Evolutionary conservation across 2,329 filamentous ascomycete species (phyloP).

Genomic region (Sclerotinia trifoliorum): DNA sequence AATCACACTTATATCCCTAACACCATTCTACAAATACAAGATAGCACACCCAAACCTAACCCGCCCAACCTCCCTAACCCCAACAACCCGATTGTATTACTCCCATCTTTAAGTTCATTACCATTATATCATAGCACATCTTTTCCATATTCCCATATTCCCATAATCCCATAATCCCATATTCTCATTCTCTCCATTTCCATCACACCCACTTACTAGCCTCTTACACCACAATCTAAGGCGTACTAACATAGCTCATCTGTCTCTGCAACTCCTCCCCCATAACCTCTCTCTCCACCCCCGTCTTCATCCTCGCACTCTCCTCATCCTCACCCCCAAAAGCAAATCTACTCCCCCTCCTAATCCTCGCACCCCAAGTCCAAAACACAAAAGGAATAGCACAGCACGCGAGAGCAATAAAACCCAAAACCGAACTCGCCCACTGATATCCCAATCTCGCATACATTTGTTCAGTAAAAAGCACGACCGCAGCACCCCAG

Average conservation of each 20-base stretch:
- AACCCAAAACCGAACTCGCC: constrained; percentile 71
- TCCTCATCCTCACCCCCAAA: constrained; percentile 60
- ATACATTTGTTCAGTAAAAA: constrained; percentile 85
- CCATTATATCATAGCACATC: not conserved
- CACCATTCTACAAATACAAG: not conserved
- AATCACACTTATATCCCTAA: not conserved
- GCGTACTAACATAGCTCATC: constrained; percentile 34
- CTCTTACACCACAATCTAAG: constrained; percentile 16
- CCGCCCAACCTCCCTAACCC: too few species aligned
- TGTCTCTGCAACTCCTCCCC: constrained; percentile 33
- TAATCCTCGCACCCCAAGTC: constrained; percentile 69
- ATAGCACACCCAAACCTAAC: too few species aligned
- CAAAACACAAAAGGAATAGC: constrained; percentile 82
- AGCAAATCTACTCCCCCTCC: constrained; percentile 68
- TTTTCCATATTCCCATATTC: not conserved
- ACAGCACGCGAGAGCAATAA: constrained; percentile 75
- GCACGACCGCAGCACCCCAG: constrained; percentile 74
- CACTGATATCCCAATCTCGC: constrained; percentile 68
- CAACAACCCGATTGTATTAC: not conserved
- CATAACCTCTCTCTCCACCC: constrained; percentile 13
- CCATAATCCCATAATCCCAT: too few species aligned
- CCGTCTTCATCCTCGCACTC: constrained; percentile 20
- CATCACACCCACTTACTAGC: not conserved
- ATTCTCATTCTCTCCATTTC: too few species aligned
- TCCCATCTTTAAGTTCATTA: not conserved